Base-by-base conservation (phyloP, 2,329 filamentous ascomycete genomes). In the Colletotrichum brevisporum region DNA sequence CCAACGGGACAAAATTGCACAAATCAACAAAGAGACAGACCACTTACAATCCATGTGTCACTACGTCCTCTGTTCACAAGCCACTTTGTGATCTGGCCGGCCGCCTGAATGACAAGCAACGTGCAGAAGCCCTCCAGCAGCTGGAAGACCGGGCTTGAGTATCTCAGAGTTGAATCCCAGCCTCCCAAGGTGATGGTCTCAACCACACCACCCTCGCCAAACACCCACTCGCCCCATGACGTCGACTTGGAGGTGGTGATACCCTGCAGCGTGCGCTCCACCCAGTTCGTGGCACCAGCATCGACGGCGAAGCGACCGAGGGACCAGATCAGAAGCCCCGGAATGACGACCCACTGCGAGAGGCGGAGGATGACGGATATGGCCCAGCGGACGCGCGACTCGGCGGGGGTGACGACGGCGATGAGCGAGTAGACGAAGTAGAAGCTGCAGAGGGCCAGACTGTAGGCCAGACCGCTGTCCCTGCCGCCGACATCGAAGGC, bases 401-500 rank as follows among this genome's bases (percentile, higher is more conserved):
- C 83, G 27, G 92, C 90, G n/a, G 95, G 94, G 0, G 95, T 97
- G 15, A 90, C 86, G 70, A 98, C 87, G 77, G 92, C 93, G 73
- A 96, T 85, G 71, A 89, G 84, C 65, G 94, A 97, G 83, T 96
- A 94, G 79, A 94, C 82, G 79, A 97, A 92, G 84, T 98, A 98
- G 86, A 97, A 98, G 76, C 88, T 86, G 74, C 95, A 95, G 63
- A 98, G 89, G 55, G 93, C 90, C 62, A 98, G 88, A 78, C 94
- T 98, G 84, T 97, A 98, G 71, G 94, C 95, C 77, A 99, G 87
- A 69, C 96, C 96, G 78, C 94, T 97, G 75, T 96, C 95, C 76
- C 94, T 91, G 71, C 96, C 96, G 79, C 96, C 96, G 77, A 98
- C 95, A 89, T 99, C 96, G 84, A 98, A 98, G 76, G 95, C 94